Evolutionary conservation across 305 asterid species (phyloP), one percentile per base, ranked within the genome.

Genomic region (Lippia alba): DNA sequence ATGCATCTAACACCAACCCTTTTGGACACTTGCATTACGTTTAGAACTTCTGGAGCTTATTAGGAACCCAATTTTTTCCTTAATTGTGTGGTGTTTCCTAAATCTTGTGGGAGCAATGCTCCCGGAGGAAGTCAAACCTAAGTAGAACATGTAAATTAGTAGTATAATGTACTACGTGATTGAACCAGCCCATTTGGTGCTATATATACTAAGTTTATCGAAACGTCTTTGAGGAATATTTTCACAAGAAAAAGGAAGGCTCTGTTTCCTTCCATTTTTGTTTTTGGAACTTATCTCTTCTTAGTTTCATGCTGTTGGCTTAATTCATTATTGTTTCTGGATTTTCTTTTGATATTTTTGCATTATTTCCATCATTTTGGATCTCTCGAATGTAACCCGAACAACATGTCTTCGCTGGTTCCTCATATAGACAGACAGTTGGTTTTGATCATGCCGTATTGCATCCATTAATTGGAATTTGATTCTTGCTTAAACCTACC

Each of bases 141-240:
- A 56, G 30, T 68, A n/a, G 44, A 39, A n/a, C 55, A 14, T 14
- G 51, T 19, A 39, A 58, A 66, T 66, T 66, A 51, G 12, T 17
- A 53, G 30, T 18, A 51, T 36, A 14, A 18, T 19, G 8, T 8
- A 14, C 32, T 39, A 34, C 34, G 0, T 51, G 18, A 8, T 34
- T 16, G 17, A 51, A 55, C 73, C 15, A 30, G 61, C 41, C 9
- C 41, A 15, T 69, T 10, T 57, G 46, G 12, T 57, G 58, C 48
- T 17, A 34, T 17, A 53, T 39, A 51, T 34, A 17, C 18, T n/a
- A 66, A 34, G 34, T 7, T 53, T 12, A 39, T 9, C 11, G 20
- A 39, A 54, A 39, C n/a, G 36, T 54, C 70, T 51, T 24, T 24
- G 30, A 24, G 1, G 30, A 24, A 24, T 3, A 24, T 24, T 24